Conservation (phyloP, 768 basidiomycete species). For the Mycena leptocephala region DNA sequence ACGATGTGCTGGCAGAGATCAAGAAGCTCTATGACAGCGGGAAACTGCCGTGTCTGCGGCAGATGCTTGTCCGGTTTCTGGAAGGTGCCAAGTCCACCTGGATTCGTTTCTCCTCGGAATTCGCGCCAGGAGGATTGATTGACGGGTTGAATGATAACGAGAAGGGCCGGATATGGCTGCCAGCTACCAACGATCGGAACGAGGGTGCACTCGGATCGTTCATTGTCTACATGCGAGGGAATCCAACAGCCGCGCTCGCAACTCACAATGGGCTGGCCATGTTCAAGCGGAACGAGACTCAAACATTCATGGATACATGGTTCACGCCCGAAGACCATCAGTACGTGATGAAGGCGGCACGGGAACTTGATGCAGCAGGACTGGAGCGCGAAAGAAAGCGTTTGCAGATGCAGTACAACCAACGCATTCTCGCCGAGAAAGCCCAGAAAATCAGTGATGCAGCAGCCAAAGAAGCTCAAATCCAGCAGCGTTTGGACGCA, state of each 20-base stretch:
- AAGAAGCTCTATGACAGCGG: not conserved
- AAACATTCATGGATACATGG: conserved; percentile 17
- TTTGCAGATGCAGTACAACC: conserved; percentile 15
- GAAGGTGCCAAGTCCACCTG: conserved; percentile 32
- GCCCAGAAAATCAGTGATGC: not conserved
- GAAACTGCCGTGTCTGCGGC: conserved; percentile 15
- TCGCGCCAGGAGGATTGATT: conserved; percentile 31
- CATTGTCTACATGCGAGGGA: not conserved
- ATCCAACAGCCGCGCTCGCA: conserved; percentile 2
- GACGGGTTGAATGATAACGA: conserved; percentile 6
- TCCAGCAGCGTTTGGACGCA: not conserved
- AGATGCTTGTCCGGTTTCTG: conserved; percentile 28
- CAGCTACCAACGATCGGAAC: conserved; percentile 32
- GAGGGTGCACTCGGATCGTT: conserved; percentile 30
- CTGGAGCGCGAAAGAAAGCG: conserved; percentile 1
- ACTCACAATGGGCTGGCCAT: conserved; percentile 17
- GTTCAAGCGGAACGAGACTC: conserved; percentile 11
- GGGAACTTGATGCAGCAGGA: not conserved
- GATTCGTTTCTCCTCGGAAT: conserved; percentile 32
- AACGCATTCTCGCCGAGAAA: not conserved
- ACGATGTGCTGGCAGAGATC: not conserved
- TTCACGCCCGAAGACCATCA: conserved; percentile 16
- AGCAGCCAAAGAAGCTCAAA: not conserved
- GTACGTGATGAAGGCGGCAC: not conserved
- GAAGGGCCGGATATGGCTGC: conserved; percentile 16